Percentiles rank a stretch among this genome's conserved stretches.
Evolutionary conservation across 352 stramenopile species (phyloP).

Genomic region (Phytophthora pistaciae): DNA sequence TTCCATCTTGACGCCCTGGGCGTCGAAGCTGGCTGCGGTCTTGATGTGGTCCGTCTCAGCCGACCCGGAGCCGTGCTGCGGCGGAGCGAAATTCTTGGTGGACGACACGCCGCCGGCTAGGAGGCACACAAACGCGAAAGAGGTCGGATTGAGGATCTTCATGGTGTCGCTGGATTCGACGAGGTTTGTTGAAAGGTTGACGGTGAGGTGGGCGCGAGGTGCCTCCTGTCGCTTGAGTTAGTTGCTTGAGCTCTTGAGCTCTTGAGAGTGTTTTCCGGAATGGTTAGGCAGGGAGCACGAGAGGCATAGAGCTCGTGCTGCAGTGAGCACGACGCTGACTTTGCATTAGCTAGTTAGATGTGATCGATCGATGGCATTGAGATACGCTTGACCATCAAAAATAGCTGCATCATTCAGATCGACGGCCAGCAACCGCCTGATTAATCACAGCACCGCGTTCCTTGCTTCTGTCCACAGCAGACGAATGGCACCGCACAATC

Average conservation of each 20-base stretch:
- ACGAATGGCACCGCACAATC: neutral
- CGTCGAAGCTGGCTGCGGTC: slow-evolving; percentile 46
- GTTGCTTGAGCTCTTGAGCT: slow-evolving; percentile 9
- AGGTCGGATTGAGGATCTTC: slow-evolving; percentile 26
- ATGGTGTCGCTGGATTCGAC: neutral
- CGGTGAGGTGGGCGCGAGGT: neutral
- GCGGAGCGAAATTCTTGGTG: slow-evolving; percentile 14
- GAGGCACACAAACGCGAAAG: slow-evolving; percentile 19
- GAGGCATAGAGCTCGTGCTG: neutral
- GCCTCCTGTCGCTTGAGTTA: slow-evolving; percentile 3
- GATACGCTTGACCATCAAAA: neutral
- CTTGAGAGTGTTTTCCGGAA: slow-evolving; percentile 23
- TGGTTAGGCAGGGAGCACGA: neutral
- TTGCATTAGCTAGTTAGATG: neutral
- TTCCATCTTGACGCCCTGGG: slow-evolving; percentile 39
- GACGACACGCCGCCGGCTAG: neutral
- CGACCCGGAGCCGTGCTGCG: neutral
- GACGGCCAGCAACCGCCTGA: neutral
- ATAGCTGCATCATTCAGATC: neutral
- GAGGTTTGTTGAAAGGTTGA: no score
- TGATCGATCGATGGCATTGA: neutral
- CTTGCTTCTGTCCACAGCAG: neutral
- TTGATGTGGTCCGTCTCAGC: slow-evolving; percentile 25
- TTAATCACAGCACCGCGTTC: neutral
- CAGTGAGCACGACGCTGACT: neutral